These are phyloP conservation scores for Trichocomaceae sp. DNA, from an alignment of 2,329 filamentous ascomycete genomes.

Conservation along the genomic window DNA sequence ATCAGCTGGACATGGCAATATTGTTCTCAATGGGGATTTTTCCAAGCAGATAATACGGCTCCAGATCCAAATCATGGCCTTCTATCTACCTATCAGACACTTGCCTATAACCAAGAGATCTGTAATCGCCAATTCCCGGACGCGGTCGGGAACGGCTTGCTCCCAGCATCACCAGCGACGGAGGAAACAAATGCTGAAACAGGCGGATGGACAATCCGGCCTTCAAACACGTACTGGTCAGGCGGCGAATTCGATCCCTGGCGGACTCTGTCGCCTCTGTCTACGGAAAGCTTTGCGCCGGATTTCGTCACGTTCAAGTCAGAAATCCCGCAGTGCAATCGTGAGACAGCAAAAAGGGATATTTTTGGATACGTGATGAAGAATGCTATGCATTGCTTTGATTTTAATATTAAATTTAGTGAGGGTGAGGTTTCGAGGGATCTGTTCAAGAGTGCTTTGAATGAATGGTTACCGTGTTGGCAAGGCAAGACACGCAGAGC, in stretches of 20 bases:
- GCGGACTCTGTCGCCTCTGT: conserved; percentile 43
- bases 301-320: conserved; percentile 30
- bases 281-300: conserved; percentile 37
- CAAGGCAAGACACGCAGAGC: conserved; percentile 3
- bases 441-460: conserved; percentile 36
- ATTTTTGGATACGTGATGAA: conserved; percentile 45
- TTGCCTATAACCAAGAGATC: conserved; percentile 38
- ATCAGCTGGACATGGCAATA: conserved; percentile 49
- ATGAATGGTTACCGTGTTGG: conserved; percentile 44
- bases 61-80: conserved; percentile 40
- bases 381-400: conserved; percentile 45
- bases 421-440: conserved; percentile 30
- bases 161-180: conserved; percentile 38
- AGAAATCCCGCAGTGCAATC: conserved; percentile 40
- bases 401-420: conserved; percentile 34
- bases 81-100: conserved; percentile 42
- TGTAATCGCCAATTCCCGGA: conserved; percentile 47
- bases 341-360: conserved; percentile 27
- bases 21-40: conserved; percentile 49
- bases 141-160: conserved; percentile 30
- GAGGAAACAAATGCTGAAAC: conserved; percentile 38
- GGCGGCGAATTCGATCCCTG: conserved; percentile 49
- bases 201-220: conserved; percentile 48
- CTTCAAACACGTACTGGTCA: conserved; percentile 47
- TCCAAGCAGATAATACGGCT: conserved; percentile 40